Evolutionary conservation across 345 rosid species (phyloP).

Genomic region (Microthlaspi erraticum): DNA sequence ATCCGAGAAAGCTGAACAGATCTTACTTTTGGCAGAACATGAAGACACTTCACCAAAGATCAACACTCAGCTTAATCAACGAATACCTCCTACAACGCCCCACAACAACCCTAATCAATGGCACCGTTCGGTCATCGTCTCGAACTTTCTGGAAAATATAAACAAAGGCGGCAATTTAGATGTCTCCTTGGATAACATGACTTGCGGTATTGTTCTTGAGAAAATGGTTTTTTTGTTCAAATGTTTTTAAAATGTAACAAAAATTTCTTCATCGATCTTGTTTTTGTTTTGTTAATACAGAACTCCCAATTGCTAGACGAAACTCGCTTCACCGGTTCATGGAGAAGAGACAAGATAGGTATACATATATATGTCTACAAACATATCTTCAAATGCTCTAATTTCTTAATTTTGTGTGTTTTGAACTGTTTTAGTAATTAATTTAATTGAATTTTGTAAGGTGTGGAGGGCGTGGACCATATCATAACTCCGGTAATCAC

Average conservation of each 20-base stretch:
- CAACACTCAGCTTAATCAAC: conserved; percentile 30
- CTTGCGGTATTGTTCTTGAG: conserved; percentile 19
- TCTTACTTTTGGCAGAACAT: conserved; percentile 60
- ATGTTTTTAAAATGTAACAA: neutral
- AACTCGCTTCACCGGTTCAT: conserved; percentile 83
- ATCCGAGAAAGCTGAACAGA: conserved; percentile 71
- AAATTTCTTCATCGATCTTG: neutral
- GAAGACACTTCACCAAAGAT: conserved; percentile 43
- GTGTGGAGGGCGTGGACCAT: conserved; percentile 13
- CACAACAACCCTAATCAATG: neutral
- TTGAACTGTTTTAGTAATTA: neutral
- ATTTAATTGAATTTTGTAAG: conserved; percentile 13
- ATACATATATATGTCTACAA: conserved; percentile 4
- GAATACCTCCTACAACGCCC: conserved; percentile 15
- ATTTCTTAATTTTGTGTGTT: neutral
- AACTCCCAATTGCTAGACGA: conserved; percentile 73
- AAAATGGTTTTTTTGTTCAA: neutral
- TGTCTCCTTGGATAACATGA: conserved; percentile 14
- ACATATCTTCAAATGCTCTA: neutral
- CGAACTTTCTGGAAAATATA: neutral
- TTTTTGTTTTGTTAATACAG: conserved; percentile 41
- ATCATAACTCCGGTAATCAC: neutral
- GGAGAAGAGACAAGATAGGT: conserved; percentile 90
- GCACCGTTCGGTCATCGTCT: neutral
- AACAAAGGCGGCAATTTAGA: neutral